Evolutionary conservation across 352 stramenopile genomes (phyloP).

Genomic region (Paralagenidium karlingii): DNA sequence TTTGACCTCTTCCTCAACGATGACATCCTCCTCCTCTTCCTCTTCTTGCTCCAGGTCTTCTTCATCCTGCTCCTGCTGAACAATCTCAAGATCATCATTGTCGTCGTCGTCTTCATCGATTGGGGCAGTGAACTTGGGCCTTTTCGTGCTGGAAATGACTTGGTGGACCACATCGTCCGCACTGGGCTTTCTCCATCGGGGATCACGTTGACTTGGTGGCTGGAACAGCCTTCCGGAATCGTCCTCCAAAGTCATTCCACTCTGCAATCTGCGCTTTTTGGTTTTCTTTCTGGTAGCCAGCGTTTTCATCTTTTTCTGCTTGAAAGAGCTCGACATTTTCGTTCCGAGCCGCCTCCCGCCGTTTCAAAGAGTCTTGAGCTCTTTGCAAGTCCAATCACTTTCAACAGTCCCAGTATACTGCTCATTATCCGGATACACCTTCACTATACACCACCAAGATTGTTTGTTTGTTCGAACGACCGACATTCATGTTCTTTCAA

Average conservation of each 20-base stretch:
- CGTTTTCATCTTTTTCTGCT: slow-evolving; percentile 78
- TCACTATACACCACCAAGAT: too few species aligned
- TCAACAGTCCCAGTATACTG: too few species aligned
- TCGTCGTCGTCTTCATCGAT: slow-evolving; percentile 3
- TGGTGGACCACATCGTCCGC: slow-evolving; percentile 19
- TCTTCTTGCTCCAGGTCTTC: too few species aligned
- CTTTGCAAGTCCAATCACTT: too few species aligned
- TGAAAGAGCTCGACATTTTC: slow-evolving; percentile 73
- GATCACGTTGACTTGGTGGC: slow-evolving; percentile 49
- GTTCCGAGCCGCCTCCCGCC: background rate
- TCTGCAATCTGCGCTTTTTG: slow-evolving; percentile 50
- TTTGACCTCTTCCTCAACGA: slow-evolving; percentile 9
- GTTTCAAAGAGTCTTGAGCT: too few species aligned
- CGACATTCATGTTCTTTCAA: too few species aligned
- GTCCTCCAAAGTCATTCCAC: slow-evolving; percentile 46
- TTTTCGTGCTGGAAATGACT: slow-evolving; percentile 21
- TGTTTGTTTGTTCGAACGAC: too few species aligned
- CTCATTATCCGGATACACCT: too few species aligned
- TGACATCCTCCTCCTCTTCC: slow-evolving; percentile 2
- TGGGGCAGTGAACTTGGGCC: slow-evolving; percentile 15
- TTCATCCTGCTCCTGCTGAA: too few species aligned
- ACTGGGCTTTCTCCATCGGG: slow-evolving; percentile 60
- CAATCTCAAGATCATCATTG: slow-evolving; percentile 4
- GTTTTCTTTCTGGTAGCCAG: slow-evolving; percentile 69
- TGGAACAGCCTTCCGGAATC: slow-evolving; percentile 58